These are phyloP conservation scores for Arthrobotrys musiformis DNA, from an alignment of 2,329 filamentous ascomycete genomes.

Conservation along the genomic window DNA sequence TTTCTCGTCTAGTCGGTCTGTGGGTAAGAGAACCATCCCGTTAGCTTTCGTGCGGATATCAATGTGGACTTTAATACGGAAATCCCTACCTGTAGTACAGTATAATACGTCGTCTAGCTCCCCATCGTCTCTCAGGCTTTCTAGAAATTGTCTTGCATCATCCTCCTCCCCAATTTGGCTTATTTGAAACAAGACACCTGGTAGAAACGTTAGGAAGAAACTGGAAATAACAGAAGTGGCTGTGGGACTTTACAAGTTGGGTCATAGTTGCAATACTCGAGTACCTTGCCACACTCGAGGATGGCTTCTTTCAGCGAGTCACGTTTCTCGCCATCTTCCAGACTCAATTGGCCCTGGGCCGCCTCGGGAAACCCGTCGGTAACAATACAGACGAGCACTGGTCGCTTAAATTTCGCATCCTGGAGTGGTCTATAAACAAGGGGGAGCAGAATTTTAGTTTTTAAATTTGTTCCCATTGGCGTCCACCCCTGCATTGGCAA, in stretches of 20 bases:
- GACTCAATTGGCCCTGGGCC: not conserved
- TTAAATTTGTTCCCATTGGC: slow-evolving; percentile 30
- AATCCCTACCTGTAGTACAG: slow-evolving; percentile 23
- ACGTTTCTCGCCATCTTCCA: slow-evolving; percentile 6
- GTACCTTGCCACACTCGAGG: slow-evolving; percentile 20
- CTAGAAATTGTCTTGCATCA: slow-evolving; percentile 9
- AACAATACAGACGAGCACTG: slow-evolving; percentile 23
- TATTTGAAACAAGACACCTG: slow-evolving; percentile 36
- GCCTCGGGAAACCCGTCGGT: slow-evolving; percentile 22
- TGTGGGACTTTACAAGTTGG: slow-evolving; percentile 7
- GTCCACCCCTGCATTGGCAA: slow-evolving; percentile 26
- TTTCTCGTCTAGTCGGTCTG: slow-evolving; percentile 28
- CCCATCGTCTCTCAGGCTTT: not conserved
- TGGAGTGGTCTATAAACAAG: slow-evolving; percentile 20
- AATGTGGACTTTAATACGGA: not conserved
- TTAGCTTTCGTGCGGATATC: slow-evolving; percentile 14
- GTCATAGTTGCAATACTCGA: slow-evolving; percentile 2
- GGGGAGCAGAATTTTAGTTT: slow-evolving; percentile 22
- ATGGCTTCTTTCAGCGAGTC: slow-evolving; percentile 23
- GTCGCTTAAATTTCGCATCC: not conserved
- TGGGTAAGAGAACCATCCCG: not conserved
- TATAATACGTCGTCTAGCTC: slow-evolving; percentile 23
- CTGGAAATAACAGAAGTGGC: not conserved
- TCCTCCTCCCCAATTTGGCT: slow-evolving; percentile 28
- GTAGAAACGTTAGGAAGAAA: slow-evolving; percentile 21